Conservation (phyloP, 1,284 basidiomycete species). For the Tremellales sp. region DNA sequence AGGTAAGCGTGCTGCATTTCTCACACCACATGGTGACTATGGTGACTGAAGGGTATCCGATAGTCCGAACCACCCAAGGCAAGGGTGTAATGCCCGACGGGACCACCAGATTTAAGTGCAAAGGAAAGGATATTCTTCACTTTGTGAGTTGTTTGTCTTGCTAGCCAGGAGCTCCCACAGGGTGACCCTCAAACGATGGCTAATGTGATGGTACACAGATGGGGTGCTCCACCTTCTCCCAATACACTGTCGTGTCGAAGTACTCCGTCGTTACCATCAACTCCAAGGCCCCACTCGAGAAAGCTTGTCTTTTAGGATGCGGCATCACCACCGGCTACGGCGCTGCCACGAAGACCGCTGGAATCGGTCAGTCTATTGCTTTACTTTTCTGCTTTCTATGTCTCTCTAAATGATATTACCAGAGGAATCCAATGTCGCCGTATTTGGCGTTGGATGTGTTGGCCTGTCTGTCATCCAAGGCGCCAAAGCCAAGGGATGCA, state of each 20-base stretch:
- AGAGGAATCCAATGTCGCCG: constrained; percentile 83
- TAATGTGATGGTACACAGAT: constrained; percentile 58
- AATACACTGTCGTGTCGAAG: constrained; percentile 98
- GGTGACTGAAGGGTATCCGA: not conserved
- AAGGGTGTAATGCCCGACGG: constrained; percentile 94
- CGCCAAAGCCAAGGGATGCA: constrained; percentile 70
- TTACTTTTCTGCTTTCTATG: constrained; percentile 27
- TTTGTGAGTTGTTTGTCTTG: constrained; percentile 61
- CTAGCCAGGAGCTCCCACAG: no score
- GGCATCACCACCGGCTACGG: constrained; percentile 88
- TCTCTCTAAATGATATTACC: constrained; percentile 6
- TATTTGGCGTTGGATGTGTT: constrained; percentile 95
- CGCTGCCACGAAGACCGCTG: constrained; percentile 54
- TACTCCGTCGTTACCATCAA: constrained; percentile 92
- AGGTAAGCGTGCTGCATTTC: constrained; percentile 52
- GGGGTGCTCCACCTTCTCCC: constrained; percentile 97
- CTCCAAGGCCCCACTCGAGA: constrained; percentile 81
- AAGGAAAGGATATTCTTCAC: constrained; percentile 82
- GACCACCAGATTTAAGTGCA: constrained; percentile 84
- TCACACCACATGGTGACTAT: not conserved
- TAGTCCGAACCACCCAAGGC: constrained; percentile 91
- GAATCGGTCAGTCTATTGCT: constrained; percentile 31
- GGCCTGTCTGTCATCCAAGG: constrained; percentile 90
- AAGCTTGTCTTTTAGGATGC: constrained; percentile 90
- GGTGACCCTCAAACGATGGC: not conserved